Evolutionary conservation across 2,329 filamentous ascomycete species (phyloP), one percentile per base, ranked within the genome.

Genomic region (Aureobasidium musti): DNA sequence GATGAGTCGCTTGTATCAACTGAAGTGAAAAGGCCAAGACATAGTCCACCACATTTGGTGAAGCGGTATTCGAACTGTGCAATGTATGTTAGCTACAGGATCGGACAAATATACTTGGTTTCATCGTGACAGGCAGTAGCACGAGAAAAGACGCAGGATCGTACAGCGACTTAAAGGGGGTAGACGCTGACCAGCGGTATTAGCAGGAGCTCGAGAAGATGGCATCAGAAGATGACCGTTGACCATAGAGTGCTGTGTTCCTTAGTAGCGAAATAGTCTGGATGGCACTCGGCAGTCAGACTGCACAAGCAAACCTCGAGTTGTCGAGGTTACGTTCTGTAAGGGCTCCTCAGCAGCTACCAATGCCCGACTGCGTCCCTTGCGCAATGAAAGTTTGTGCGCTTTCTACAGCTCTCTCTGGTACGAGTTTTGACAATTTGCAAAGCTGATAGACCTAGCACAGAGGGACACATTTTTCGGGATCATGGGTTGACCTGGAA

Each of bases 11-110:
- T 73, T 68, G 84, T 86, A 69, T 81, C 78, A 17, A 86, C 82
- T 17, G 87, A 89, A 70, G 89, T 90, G 80, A 94, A 97, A 65
- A 97, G 79, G 33, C 92, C 93, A 63, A 93, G 82, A 75, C 86
- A 89, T 65, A 97, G 84, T 73, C 93, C 90, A 45, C 90, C 88
- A 75, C 90, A 93, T 73, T 82, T 84, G 30, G 83, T 85, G 30
- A 96, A 84, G 68, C 91, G 89, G 78, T 96, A 96, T 66, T 84
- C 80, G 73, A 95, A 87, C 91, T 94, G 73, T 45, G 52, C 35
- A 26, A 47, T 66, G 68, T 63, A 30, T 45, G 61, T 54, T 39
- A 64, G 61, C 49, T 23, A 35, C 5, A 41, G 14, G 7, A 45
- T 14, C 5, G 8, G 14, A 30, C 26, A 30, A 39, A 26, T 37